Evolutionary conservation across 345 rosid genomes (phyloP).

Genomic region (Laguncularia racemosa): DNA sequence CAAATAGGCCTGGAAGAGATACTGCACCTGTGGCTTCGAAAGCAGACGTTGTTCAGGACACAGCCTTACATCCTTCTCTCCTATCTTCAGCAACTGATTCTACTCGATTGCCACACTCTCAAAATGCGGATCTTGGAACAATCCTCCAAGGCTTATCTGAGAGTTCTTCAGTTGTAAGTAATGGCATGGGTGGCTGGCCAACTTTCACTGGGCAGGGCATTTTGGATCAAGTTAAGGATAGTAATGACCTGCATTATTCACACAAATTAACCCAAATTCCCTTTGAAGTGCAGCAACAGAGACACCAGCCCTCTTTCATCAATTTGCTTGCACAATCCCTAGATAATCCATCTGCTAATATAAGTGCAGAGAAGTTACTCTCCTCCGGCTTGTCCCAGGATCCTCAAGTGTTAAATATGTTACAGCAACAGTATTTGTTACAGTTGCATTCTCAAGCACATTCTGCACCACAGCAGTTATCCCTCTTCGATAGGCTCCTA

Average conservation of each 20-base stretch:
- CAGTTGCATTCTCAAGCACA: constrained; percentile 64
- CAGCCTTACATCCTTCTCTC: constrained; percentile 26
- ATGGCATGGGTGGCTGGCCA: constrained; percentile 50
- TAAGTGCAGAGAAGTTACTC: constrained; percentile 46
- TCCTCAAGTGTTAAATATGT: constrained; percentile 53
- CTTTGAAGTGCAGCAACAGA: constrained; percentile 70
- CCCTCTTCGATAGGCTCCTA: constrained; percentile 55
- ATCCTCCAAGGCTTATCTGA: constrained; percentile 64
- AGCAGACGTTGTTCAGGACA: constrained; percentile 44
- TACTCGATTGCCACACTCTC: constrained; percentile 46
- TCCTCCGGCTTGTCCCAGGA: constrained; percentile 63
- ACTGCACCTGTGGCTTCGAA: constrained; percentile 46
- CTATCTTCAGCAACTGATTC: constrained; percentile 27
- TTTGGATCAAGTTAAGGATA: constrained; percentile 51
- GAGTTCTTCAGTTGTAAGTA: constrained; percentile 44
- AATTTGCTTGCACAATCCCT: constrained; percentile 61
- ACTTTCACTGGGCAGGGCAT: constrained; percentile 44
- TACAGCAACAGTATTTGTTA: constrained; percentile 78
- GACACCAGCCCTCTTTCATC: constrained; percentile 43
- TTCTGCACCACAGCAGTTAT: constrained; percentile 58
- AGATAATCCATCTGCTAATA: constrained; percentile 44
- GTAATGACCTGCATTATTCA: constrained; percentile 44
- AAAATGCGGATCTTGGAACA: constrained; percentile 65
- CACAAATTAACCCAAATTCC: constrained; percentile 53
- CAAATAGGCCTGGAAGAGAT: constrained; percentile 72